These are phyloP conservation scores for Austroboletus eburneus DNA, from an alignment of 768 basidiomycete genomes.

Conservation along the genomic window DNA sequence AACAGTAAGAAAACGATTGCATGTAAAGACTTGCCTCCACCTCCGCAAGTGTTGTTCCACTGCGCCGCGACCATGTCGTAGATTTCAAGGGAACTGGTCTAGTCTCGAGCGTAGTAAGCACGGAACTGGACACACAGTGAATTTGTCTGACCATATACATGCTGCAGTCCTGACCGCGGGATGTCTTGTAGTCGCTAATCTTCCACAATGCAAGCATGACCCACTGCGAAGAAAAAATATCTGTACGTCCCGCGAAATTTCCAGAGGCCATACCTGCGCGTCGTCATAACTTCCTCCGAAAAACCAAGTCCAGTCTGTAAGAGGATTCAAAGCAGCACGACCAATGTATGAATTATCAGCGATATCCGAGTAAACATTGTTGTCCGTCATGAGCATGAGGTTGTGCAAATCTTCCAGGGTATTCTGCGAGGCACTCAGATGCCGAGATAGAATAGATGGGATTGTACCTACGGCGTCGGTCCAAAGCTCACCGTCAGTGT, in stretches of 20 bases:
- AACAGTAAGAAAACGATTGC: background rate
- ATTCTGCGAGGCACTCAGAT: slow-evolving; percentile 36
- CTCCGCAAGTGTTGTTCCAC: slow-evolving; percentile 50
- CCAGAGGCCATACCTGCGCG: slow-evolving; percentile 46
- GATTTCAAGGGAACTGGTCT: slow-evolving; percentile 45
- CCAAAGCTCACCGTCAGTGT: slow-evolving; percentile 51
- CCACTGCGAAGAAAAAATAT: slow-evolving; percentile 43
- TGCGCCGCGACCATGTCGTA: slow-evolving; percentile 49
- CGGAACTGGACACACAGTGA: slow-evolving; percentile 24
- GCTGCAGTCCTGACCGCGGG: slow-evolving; percentile 30
- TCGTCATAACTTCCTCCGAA: slow-evolving; percentile 51
- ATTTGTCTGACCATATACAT: slow-evolving; percentile 17
- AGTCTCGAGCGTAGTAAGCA: slow-evolving; percentile 13
- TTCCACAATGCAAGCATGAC: slow-evolving; percentile 55
- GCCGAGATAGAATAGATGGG: background rate
- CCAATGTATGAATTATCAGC: slow-evolving; percentile 47
- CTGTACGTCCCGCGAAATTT: too few relatives aligned
- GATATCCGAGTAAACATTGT: slow-evolving; percentile 35
- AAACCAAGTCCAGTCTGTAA: slow-evolving; percentile 41
- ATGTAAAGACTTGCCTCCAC: slow-evolving; percentile 37
- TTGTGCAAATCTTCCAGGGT: slow-evolving; percentile 55
- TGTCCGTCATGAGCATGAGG: slow-evolving; percentile 49
- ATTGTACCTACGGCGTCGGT: slow-evolving; percentile 45
- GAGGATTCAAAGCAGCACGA: slow-evolving; percentile 35
- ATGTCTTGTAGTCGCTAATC: slow-evolving; percentile 48